Percentiles rank a stretch among this genome's conserved stretches.
Conservation (phyloP, 1,139 yeast genomes). For the Hyphopichia wangnamkhiaoensis region DNA sequence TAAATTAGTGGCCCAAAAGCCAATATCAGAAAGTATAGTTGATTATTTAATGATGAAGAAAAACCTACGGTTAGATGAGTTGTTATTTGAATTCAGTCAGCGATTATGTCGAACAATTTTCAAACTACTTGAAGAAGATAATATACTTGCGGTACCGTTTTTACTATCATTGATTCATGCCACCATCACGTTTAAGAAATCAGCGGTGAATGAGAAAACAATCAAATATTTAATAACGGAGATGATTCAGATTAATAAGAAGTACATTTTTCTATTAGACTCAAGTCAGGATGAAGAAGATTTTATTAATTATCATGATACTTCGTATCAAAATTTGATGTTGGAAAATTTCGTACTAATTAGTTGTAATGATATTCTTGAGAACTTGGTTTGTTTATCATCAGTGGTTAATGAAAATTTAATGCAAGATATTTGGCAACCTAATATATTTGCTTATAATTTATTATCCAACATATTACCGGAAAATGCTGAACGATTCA, state of each 20-base stretch:
- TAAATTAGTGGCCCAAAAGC: conserved; percentile 26
- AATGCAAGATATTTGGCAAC: conserved; percentile 25
- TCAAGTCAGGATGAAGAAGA: conserved; percentile 35
- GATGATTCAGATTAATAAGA: conserved; percentile 20
- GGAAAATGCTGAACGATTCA: conserved; percentile 41
- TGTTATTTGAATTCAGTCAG: conserved; percentile 41
- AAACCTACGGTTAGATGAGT: conserved; percentile 43
- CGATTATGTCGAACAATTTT: conserved; percentile 38
- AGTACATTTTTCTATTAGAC: conserved; percentile 27
- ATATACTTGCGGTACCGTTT: conserved; percentile 51
- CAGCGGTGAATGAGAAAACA: conserved; percentile 47
- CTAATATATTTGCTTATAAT: conserved; percentile 19
- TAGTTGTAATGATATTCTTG: conserved; percentile 57
- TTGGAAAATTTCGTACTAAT: conserved; percentile 52
- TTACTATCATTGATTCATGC: conserved; percentile 54
- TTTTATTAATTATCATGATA: conserved; percentile 32
- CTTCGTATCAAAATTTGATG: conserved; percentile 42
- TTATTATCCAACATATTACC: conserved; percentile 35
- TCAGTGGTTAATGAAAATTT: conserved; percentile 23
- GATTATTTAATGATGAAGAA: conserved; percentile 44
- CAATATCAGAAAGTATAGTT: conserved; percentile 32
- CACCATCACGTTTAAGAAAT: conserved; percentile 54
- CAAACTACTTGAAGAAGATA: conserved; percentile 22
- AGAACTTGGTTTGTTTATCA: conserved; percentile 31
- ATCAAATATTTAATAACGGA: conserved; percentile 18